A percentile compares a stretch with the other conserved stretches of the same genome.
Evolutionary conservation across 1,139 yeast species (phyloP).

Genomic region (Pneumocystis wakefieldiae): DNA sequence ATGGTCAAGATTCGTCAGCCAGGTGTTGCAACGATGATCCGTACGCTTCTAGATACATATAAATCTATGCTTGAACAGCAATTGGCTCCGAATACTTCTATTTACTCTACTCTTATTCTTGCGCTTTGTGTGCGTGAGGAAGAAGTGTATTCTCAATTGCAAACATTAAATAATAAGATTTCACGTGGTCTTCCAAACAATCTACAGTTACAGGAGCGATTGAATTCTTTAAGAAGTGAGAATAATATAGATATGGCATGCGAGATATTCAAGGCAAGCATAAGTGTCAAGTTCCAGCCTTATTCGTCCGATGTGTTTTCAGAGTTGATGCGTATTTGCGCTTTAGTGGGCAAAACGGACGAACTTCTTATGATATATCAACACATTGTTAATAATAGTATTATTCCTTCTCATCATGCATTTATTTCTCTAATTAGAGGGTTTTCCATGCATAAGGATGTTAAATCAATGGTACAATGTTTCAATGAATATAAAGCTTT

Average conservation of each 20-base stretch:
- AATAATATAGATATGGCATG: background rate
- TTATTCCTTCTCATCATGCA: background rate
- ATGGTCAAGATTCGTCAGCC: background rate
- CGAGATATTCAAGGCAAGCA: conserved; percentile 1
- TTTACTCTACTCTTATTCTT: conserved; percentile 9
- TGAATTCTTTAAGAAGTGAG: background rate
- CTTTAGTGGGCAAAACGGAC: conserved; percentile 2
- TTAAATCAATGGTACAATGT: conserved; percentile 13
- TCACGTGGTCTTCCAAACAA: conserved; percentile 2
- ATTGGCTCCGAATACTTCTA: conserved; percentile 11
- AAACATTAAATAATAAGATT: conserved; percentile 14
- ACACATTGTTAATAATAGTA: background rate
- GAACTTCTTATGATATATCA: background rate
- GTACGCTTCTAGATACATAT: conserved; percentile 20
- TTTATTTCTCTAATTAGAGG: background rate
- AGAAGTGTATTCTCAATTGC: conserved; percentile 12
- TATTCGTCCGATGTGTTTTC: conserved; percentile 5
- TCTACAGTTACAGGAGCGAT: background rate
- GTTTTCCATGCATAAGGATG: conserved; percentile 5
- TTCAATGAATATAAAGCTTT: conserved; percentile 15
- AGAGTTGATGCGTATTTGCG: conserved; percentile 6
- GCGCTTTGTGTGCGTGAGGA: conserved; percentile 6
- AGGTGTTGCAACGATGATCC: background rate
- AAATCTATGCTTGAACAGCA: conserved; percentile 19
- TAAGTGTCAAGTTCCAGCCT: conserved; percentile 3